phyloP scores from a whole-genome alignment of 345 rosid genomes.

The Excoecaria cochinchinensis region DNA sequence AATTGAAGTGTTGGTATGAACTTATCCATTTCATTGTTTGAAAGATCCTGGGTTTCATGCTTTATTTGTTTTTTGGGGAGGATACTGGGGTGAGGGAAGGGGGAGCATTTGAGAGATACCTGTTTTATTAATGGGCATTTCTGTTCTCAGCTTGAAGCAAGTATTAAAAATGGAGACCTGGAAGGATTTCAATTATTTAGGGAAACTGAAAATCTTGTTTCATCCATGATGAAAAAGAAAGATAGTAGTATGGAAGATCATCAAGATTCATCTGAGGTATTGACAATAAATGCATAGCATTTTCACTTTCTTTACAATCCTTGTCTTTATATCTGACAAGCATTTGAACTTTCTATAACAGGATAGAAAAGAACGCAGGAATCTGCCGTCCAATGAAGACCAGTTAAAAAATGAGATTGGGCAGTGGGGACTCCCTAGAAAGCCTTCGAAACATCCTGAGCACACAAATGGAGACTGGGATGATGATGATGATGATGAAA shows the following conservation, averaged over 20 bases:
- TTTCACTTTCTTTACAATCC: neutral
- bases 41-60: too few species aligned
- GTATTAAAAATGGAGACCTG: constrained; percentile 79
- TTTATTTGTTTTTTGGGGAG: too few species aligned
- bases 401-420: constrained; percentile 32
- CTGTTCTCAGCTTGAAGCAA: constrained; percentile 69
- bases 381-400: constrained; percentile 43
- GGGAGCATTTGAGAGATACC: neutral
- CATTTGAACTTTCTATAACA: constrained; percentile 19
- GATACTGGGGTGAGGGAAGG: neutral
- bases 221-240: constrained; percentile 32
- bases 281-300: neutral
- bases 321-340: constrained; percentile 5
- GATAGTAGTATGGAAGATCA: constrained; percentile 28
- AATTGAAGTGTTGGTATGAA: too few species aligned
- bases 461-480: constrained; percentile 38
- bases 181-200: constrained; percentile 56
- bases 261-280: constrained; percentile 38
- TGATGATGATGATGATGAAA: constrained; percentile 25
- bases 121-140: neutral
- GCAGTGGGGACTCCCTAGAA: constrained; percentile 32
- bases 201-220: constrained; percentile 35
- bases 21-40: too few species aligned
- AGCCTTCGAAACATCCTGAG: constrained; percentile 30
- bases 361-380: constrained; percentile 32